A percentile compares a stretch with the other conserved stretches of the same genome.
Evolutionary conservation across 2,329 filamentous ascomycete species (phyloP).

Genomic region (Kalmusia sp.): DNA sequence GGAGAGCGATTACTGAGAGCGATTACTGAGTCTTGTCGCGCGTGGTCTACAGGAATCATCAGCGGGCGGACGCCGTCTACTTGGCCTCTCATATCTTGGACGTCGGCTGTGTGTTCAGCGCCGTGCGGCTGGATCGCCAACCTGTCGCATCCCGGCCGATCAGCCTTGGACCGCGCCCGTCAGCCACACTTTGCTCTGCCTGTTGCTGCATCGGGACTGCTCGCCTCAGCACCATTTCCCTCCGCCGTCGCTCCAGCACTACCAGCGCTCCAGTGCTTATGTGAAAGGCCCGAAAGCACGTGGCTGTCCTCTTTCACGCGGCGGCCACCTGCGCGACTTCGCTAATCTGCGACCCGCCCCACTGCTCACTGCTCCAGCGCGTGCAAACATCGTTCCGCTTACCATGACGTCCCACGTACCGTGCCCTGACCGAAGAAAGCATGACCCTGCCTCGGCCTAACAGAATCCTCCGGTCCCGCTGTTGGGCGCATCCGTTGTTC

Average conservation of each 20-base stretch:
- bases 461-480: background rate
- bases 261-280: no score
- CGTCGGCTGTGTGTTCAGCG: background rate
- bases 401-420: slow-evolving; percentile 1
- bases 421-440: background rate
- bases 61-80: background rate
- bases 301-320: background rate
- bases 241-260: no score
- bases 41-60: background rate
- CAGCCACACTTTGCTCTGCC: slow-evolving; percentile 12
- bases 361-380: background rate
- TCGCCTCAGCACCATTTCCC: slow-evolving; percentile 3
- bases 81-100: slow-evolving; percentile 5
- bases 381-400: background rate
- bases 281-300: slow-evolving; percentile 1
- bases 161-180: slow-evolving; percentile 20
- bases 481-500: background rate
- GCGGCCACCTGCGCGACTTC: background rate
- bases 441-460: background rate
- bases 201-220: slow-evolving; percentile 1
- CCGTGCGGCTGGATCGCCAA: slow-evolving; percentile 9
- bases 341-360: background rate
- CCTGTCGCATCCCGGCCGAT: slow-evolving; percentile 19
- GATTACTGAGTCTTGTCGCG: background rate
- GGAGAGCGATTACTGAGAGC: background rate